These are phyloP conservation scores for Penicillium italicum DNA, from an alignment of 2,329 filamentous ascomycete species.

Conservation along the genomic window DNA sequence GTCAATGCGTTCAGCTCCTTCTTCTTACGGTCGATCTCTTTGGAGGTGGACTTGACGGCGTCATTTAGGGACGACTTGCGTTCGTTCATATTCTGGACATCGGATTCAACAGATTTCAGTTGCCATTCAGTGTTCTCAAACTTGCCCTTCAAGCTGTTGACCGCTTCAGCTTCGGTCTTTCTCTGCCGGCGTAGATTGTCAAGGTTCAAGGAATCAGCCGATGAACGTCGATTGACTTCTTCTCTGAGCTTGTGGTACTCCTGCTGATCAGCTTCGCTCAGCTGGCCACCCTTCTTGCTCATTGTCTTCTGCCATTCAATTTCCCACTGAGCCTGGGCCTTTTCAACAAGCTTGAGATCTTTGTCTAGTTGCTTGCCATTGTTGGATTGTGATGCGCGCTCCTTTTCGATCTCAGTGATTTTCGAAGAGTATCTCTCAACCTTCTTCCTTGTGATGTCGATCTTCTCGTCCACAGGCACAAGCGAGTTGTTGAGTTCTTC, in stretches of 20 bases:
- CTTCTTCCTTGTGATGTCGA: slow-evolving; percentile 70
- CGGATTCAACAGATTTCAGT: slow-evolving; percentile 68
- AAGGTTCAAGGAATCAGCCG: slow-evolving; percentile 74
- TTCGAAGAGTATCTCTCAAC: slow-evolving; percentile 65
- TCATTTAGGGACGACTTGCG: slow-evolving; percentile 62
- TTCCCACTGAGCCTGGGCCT: slow-evolving; percentile 84
- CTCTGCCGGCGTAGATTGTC: slow-evolving; percentile 84
- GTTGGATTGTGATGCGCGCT: slow-evolving; percentile 67
- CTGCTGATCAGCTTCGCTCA: slow-evolving; percentile 80
- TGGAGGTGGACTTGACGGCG: slow-evolving; percentile 63
- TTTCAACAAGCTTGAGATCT: slow-evolving; percentile 78
- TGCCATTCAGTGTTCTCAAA: slow-evolving; percentile 74
- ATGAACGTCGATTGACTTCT: slow-evolving; percentile 78
- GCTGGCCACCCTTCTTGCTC: slow-evolving; percentile 78
- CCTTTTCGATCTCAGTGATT: slow-evolving; percentile 68
- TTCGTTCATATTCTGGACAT: slow-evolving; percentile 66
- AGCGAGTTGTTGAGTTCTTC: slow-evolving; percentile 82
- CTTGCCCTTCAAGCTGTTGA: slow-evolving; percentile 83
- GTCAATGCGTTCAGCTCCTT: slow-evolving; percentile 82
- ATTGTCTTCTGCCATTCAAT: slow-evolving; percentile 79
- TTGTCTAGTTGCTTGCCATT: slow-evolving; percentile 72
- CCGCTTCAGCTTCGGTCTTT: slow-evolving; percentile 87
- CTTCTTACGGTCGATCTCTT: slow-evolving; percentile 82
- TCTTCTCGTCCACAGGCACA: slow-evolving; percentile 88
- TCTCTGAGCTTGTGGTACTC: slow-evolving; percentile 83